Percentiles rank a stretch among this genome's conserved stretches.
phyloP scores from a whole-genome alignment of 192 early-diverging fungal genomes.

The Coemansia nantahalensis region DNA sequence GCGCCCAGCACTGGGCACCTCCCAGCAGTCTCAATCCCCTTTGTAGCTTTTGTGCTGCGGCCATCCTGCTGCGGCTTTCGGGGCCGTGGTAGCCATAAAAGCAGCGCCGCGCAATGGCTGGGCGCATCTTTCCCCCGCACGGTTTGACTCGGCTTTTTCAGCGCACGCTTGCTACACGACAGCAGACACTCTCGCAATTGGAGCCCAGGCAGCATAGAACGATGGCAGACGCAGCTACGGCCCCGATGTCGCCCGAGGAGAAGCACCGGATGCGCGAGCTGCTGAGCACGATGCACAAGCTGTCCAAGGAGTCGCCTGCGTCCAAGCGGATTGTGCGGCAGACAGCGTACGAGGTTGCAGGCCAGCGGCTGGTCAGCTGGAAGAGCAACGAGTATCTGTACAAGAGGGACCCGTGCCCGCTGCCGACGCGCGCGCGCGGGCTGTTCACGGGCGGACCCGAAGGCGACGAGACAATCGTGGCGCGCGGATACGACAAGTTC shows the following conservation, averaged over 20 bases:
- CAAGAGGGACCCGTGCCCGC: slow-evolving; percentile 57
- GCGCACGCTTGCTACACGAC: no score
- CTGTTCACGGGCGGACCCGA: slow-evolving; percentile 61
- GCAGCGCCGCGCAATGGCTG: not conserved
- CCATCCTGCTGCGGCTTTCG: no score
- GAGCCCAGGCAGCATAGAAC: no score
- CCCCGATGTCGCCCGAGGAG: slow-evolving; percentile 25
- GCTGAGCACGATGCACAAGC: slow-evolving; percentile 22
- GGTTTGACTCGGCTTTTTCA: no score
- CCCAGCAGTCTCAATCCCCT: no score
- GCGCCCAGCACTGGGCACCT: no score
- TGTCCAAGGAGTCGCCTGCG: slow-evolving; percentile 7
- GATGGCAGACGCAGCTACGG: not conserved
- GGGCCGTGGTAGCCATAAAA: not conserved
- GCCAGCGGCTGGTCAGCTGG: slow-evolving; percentile 54
- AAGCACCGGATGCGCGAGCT: slow-evolving; percentile 26
- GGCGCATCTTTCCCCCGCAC: not conserved
- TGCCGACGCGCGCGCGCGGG: slow-evolving; percentile 80
- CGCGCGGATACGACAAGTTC: slow-evolving; percentile 98
- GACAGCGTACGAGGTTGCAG: slow-evolving; percentile 28
- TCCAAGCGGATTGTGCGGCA: slow-evolving; percentile 38
- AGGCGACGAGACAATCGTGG: slow-evolving; percentile 55
- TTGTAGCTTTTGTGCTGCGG: no score
- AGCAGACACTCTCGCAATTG: no score
- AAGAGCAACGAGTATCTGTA: slow-evolving; percentile 68